Base-by-base conservation (phyloP, 306 rosid species). In the Lathyrus sativus region DNA sequence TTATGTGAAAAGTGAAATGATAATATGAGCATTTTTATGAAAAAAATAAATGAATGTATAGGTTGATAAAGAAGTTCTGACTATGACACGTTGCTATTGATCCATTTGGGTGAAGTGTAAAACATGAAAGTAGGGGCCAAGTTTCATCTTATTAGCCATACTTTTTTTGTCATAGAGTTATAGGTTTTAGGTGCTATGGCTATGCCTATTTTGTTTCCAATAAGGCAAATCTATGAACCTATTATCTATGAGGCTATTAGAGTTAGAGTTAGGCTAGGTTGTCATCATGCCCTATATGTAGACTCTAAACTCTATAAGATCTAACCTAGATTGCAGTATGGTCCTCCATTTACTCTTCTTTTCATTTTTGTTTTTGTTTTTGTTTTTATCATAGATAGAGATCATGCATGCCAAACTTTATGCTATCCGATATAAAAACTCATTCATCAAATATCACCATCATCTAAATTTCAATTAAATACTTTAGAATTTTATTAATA, bases 251-350 rank as follows among this genome's bases (percentile, higher is more conserved):
- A 56, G 66, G 63, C 76, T 26, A 33, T n/a, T 55, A 62, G 76
- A 50, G 74, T n/a, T 55, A 62, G 76, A 50, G 74, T 60, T 60
- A n/a, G 69, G 66, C 42, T 80, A 81, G 85, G 76, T 57, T 76
- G 64, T 56, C 62, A 72, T 73, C 48, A 62, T 81, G 69, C 56
- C 79, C 84, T 76, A 72, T 17, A 1, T 15, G 6, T 61, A 72
- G 72, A 54, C 54, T 22, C 59, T 35, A 35, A 9, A 35, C 50
- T 29, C 43, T 26, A n/a, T 41, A 33, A 3, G 54, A 70, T 68
- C 46, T 73, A 51, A 5, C 14, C 35, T 15, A 73, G 37, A 13
- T 5, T 5, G 5, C 43, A 41, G 71, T 28, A 11, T 35, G 80
- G 70, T 42, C 71, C 80, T 28, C 39, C 4, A 11, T 6, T 11